Evolutionary conservation across 768 basidiomycete genomes (phyloP).

Genomic region (Hemileccinum impolitum): DNA sequence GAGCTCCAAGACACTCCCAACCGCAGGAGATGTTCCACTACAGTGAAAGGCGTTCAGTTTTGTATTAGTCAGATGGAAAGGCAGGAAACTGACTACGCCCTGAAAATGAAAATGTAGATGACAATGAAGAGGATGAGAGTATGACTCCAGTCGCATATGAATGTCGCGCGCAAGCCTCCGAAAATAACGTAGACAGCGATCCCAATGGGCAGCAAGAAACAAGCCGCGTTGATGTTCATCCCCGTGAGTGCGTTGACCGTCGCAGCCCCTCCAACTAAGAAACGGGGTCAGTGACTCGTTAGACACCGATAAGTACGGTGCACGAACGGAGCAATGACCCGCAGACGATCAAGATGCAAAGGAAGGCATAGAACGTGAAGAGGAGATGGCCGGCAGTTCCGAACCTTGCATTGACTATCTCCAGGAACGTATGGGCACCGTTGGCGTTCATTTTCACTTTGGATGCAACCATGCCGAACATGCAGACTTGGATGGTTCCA

Average conservation of each 20-base stretch:
- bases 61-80: not conserved
- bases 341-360: slow-evolving; percentile 50
- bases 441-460: slow-evolving; percentile 61
- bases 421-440: slow-evolving; percentile 54
- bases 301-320: not conserved
- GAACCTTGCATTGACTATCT: slow-evolving; percentile 51
- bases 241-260: slow-evolving; percentile 45
- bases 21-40: slow-evolving; percentile 36
- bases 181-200: slow-evolving; percentile 42
- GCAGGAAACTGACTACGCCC: slow-evolving; percentile 26
- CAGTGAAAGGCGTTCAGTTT: not conserved
- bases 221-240: slow-evolving; percentile 43
- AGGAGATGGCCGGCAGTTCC: slow-evolving; percentile 45
- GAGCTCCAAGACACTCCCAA: slow-evolving; percentile 38
- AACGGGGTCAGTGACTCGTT: not conserved
- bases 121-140: slow-evolving; percentile 43
- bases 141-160: slow-evolving; percentile 44
- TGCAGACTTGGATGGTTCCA: slow-evolving; percentile 50
- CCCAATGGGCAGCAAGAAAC: slow-evolving; percentile 44
- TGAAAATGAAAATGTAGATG: slow-evolving; percentile 35
- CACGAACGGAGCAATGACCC: slow-evolving; percentile 46
- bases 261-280: slow-evolving; percentile 42
- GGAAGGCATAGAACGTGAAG: slow-evolving; percentile 51
- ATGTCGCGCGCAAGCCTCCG: slow-evolving; percentile 44
- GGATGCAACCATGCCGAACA: slow-evolving; percentile 52